These are phyloP conservation scores for Hypoxylon cercidicola DNA, from an alignment of 495 filamentous ascomycete genomes.

Conservation along the genomic window DNA sequence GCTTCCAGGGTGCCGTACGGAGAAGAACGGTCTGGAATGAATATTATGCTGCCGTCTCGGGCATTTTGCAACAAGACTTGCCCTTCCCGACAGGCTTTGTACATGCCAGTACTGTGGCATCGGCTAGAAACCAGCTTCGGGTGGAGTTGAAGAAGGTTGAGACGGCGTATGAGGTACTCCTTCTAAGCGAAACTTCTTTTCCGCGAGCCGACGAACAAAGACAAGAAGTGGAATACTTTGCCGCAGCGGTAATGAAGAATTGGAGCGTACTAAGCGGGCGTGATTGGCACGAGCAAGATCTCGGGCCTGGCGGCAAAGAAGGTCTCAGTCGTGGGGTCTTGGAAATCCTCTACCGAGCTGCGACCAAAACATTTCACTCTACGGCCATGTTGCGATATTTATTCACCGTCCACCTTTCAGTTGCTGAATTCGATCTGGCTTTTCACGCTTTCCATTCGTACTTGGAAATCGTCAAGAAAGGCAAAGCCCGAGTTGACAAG, in stretches of 20 bases:
- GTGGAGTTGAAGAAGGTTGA: slow-evolving; percentile 81
- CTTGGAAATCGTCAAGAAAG: slow-evolving; percentile 82
- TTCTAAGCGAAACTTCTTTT: slow-evolving; percentile 80
- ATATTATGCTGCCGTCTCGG: slow-evolving; percentile 80
- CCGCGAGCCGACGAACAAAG: slow-evolving; percentile 82
- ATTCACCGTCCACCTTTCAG: slow-evolving; percentile 83
- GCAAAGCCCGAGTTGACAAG: slow-evolving; percentile 82
- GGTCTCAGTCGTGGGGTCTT: slow-evolving; percentile 75
- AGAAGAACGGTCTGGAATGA: slow-evolving; percentile 76
- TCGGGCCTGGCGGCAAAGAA: slow-evolving; percentile 81
- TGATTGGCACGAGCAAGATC: slow-evolving; percentile 78
- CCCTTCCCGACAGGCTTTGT: slow-evolving; percentile 59
- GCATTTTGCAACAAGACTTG: slow-evolving; percentile 65
- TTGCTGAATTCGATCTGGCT: slow-evolving; percentile 90
- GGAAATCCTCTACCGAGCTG: slow-evolving; percentile 86
- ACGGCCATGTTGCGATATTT: slow-evolving; percentile 85
- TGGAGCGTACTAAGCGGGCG: slow-evolving; percentile 83
- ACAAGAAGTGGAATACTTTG: slow-evolving; percentile 81
- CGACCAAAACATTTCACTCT: slow-evolving; percentile 93
- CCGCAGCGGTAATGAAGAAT: slow-evolving; percentile 80
- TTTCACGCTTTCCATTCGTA: slow-evolving; percentile 90
- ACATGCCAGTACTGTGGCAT: slow-evolving; percentile 54
- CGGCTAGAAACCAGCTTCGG: slow-evolving; percentile 70
- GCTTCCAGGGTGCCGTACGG: slow-evolving; percentile 58
- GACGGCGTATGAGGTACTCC: slow-evolving; percentile 72